Evolutionary conservation across 2,329 filamentous ascomycete species (phyloP).

Genomic region (Pochonia chlamydosporia): DNA sequence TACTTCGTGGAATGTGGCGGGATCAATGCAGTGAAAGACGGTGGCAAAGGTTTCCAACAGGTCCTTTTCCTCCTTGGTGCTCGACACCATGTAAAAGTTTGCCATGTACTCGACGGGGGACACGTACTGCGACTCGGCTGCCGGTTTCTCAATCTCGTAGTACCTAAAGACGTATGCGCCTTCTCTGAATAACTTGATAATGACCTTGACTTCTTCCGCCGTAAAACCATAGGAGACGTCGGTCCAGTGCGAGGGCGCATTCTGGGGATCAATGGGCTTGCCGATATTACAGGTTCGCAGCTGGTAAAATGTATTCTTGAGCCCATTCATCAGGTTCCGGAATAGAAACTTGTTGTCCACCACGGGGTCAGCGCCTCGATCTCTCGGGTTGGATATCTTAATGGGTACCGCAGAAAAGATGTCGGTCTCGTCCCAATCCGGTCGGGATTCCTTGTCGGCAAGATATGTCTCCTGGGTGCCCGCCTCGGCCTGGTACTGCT

Average conservation of each 20-base stretch:
- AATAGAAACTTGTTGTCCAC: slow-evolving; percentile 97
- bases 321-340: slow-evolving; percentile 88
- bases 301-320: slow-evolving; percentile 96
- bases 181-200: slow-evolving; percentile 95
- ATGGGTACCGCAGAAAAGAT: slow-evolving; percentile 96
- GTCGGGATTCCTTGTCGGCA: slow-evolving; percentile 71
- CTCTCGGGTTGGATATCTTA: slow-evolving; percentile 86
- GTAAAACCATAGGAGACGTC: slow-evolving; percentile 96
- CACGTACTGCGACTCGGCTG: slow-evolving; percentile 65
- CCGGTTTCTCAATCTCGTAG: slow-evolving; percentile 81
- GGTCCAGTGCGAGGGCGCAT: slow-evolving; percentile 83
- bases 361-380: slow-evolving; percentile 84
- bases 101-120: slow-evolving; percentile 89
- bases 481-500: slow-evolving; percentile 63
- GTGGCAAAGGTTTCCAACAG: slow-evolving; percentile 95
- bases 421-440: slow-evolving; percentile 97
- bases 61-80: slow-evolving; percentile 94
- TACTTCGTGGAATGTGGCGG: slow-evolving; percentile 96
- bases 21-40: slow-evolving; percentile 97
- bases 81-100: slow-evolving; percentile 91
- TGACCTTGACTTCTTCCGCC: slow-evolving; percentile 92
- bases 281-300: slow-evolving; percentile 81
- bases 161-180: slow-evolving; percentile 95
- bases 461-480: slow-evolving; percentile 69
- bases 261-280: slow-evolving; percentile 65